Base-by-base conservation (phyloP, 1,284 basidiomycete species). In the Athelia psychrophila region DNA sequence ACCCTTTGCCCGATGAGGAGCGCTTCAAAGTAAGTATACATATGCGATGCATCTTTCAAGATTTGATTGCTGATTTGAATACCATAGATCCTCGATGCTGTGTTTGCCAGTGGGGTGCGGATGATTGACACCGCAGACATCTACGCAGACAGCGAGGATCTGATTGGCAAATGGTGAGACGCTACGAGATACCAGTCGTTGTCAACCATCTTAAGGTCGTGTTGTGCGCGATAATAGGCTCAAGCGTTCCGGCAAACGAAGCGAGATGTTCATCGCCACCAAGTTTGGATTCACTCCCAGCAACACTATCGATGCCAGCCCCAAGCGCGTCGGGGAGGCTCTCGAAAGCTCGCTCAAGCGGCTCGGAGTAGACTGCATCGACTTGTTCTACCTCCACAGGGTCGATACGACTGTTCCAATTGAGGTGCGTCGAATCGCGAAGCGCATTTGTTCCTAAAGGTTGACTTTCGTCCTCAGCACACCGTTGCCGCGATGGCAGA, bases 91-190 rank as follows among this genome's bases (percentile, higher is more conserved):
- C 53, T 77, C 12, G 74, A 77, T 50, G 62, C 70, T n/a, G 70
- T 70, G 1, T 60, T 69, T 32, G 69, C 65, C 45, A 54, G 56
- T 13, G 74, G 75, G 0, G 71, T 68, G 54, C 76, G 66, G 2
- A 67, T 66, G 52, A 78, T 75, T 75, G 74, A 75, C 55, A 67
- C 74, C 12, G 69, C 74, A 8, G 68, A 74, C 54, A 51, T 72
- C 3, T 80, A 78, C 55, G 68, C 65, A 3, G 71, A 78, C 54
- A 72, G 64, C 19, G 77, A 79, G 58, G 71, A 74, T 3, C 56
- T 78, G 12, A 59, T 78, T 12, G 75, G 75, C 13, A 72, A 71
- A 63, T 79, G 75, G 75, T 72, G 38, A 22, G 38, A 9, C 8
- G 4, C 70, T 67, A 52, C 73, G 72, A 53, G 72, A 71, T 6